These are phyloP conservation scores for Linum usitatissimum DNA, from an alignment of 345 rosid species.

Conservation along the genomic window DNA sequence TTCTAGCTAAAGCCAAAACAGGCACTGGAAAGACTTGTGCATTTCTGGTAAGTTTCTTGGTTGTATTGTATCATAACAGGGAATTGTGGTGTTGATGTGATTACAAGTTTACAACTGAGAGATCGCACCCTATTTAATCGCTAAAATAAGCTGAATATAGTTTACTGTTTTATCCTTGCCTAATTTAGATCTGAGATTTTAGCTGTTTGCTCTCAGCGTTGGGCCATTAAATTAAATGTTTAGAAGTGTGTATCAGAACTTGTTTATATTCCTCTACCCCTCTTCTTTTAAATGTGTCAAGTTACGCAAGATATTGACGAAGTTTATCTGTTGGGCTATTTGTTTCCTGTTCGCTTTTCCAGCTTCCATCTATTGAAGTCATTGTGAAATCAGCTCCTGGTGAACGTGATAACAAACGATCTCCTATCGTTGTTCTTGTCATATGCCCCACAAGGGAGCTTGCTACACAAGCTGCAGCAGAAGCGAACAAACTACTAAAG, in stretches of 20 bases:
- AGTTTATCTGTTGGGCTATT: background rate
- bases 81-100: no score
- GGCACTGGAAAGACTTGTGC: slow-evolving; percentile 98
- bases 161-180: no score
- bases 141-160: no score
- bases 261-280: no score
- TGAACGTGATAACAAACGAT: slow-evolving; percentile 48
- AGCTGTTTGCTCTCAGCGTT: no score
- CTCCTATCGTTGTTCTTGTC: slow-evolving; percentile 80
- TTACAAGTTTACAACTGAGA: no score
- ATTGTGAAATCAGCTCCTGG: slow-evolving; percentile 53
- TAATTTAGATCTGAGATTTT: no score
- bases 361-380: slow-evolving; percentile 97
- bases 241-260: no score
- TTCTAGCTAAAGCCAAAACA: slow-evolving; percentile 93
- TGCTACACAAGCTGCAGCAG: slow-evolving; percentile 88
- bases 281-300: no score
- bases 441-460: slow-evolving; percentile 97
- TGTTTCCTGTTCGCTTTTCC: slow-evolving; percentile 14
- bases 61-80: background rate
- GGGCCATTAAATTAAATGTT: no score
- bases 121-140: no score
- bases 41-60: slow-evolving; percentile 64
- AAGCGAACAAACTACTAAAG: slow-evolving; percentile 68
- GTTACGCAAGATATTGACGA: background rate